phyloP scores from a whole-genome alignment of 257 asterid species.

The Solanum sejunctum region DNA sequence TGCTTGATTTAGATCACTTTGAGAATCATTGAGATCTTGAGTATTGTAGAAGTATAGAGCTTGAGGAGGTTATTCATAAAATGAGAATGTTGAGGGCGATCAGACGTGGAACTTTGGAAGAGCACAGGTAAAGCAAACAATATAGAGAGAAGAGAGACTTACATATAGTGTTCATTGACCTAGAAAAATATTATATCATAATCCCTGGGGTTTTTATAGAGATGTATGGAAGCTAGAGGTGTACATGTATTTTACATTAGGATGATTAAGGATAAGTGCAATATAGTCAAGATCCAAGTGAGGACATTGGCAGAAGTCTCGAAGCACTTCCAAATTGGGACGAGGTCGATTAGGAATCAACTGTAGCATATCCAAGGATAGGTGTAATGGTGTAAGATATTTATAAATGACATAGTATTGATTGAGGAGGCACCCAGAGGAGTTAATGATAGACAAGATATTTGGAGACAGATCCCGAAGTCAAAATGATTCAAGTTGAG shows the following conservation, averaged over 20 bases:
- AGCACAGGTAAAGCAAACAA: neutral
- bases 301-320: neutral
- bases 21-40: too few species aligned
- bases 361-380: neutral
- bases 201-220: neutral
- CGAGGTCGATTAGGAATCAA: neutral
- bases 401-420: neutral
- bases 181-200: too few species aligned
- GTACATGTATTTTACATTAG: neutral
- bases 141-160: neutral
- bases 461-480: neutral
- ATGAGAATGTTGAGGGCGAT: too few species aligned
- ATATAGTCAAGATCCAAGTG: neutral
- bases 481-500: neutral
- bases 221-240: neutral
- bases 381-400: neutral
- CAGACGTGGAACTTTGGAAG: too few species aligned
- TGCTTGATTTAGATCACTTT: too few species aligned
- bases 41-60: too few species aligned
- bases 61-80: too few species aligned
- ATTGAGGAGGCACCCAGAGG: neutral
- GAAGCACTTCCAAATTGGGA: neutral
- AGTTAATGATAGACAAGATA: neutral
- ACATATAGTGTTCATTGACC: neutral
- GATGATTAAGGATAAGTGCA: neutral